Base-by-base conservation (phyloP, 495 filamentous ascomycete genomes). In the Neurospora sp. region DNA sequence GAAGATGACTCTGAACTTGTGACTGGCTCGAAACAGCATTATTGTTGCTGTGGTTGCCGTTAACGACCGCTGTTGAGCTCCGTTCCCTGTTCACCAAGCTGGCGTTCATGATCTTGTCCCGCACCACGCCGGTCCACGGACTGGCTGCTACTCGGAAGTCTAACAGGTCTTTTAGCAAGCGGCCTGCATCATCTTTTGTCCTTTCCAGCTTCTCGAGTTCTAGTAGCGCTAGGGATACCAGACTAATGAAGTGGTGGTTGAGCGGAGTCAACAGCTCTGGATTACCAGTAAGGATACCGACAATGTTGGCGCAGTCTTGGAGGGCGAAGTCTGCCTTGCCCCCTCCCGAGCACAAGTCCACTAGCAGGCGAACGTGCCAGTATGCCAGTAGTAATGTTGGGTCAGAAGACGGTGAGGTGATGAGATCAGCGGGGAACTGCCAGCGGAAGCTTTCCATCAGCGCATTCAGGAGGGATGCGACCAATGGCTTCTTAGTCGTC, bases 281-380 rank as follows among this genome's bases (percentile, higher is more conserved):
- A 71, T 90, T 85, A 75, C 85, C 85, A 35, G 88, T 80, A 16
- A 91, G 81, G 38, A 89, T 79, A 4, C 75, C 84, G 70, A 88
- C 84, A 2, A 91, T 83, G 72, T 90, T 86, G 74, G 86, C 84
- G 39, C 90, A 89, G 20, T 88, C 86, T 73, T 86, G 87, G 12
- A 94, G 81, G 39, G 94, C 84, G 42, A 92, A 75, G 31, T 71
- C 48, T 1, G 81, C 73, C 35, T 73, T 75, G 31, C 78, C 69
- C 7, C 73, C 86, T 83, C 76, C 88, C 81, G 77, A 88, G 79
- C 78, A 85, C 81, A 82, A 88, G 83, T 84, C 89, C 74, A 73
- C 88, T 82, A 94, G 81, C 14, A 94, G 84, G 46, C 89, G 87
- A 69, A 89, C 80, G 74, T 93, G 92, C 89, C 92, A 92, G 81